Evolutionary conservation across 1,284 basidiomycete species (phyloP).

Genomic region (Moniliophthora roreri): DNA sequence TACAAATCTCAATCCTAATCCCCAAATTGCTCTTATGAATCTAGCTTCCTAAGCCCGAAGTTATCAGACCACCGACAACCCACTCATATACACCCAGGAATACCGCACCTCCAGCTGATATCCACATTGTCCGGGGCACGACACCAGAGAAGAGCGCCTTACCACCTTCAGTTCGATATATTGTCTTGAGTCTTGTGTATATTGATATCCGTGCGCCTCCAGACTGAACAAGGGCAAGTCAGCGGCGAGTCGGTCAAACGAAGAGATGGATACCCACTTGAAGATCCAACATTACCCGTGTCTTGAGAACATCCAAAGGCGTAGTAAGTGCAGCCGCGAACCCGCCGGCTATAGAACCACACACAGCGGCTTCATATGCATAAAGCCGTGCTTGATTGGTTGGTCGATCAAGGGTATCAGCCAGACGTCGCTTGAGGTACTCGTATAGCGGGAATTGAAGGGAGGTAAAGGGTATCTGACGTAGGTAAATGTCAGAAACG

Average conservation of each 20-base stretch:
- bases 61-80: constrained; percentile 36
- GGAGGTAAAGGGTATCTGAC: constrained; percentile 94
- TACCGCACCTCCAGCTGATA: constrained; percentile 94
- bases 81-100: constrained; percentile 95
- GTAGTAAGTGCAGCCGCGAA: constrained; percentile 91
- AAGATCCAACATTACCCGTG: constrained; percentile 93
- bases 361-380: constrained; percentile 86
- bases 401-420: constrained; percentile 48
- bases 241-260: background rate
- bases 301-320: constrained; percentile 96
- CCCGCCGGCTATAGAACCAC: constrained; percentile 91
- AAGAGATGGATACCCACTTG: constrained; percentile 46
- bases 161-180: constrained; percentile 75
- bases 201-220: constrained; percentile 39
- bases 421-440: constrained; percentile 71
- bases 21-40: too few species aligned
- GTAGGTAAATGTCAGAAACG: constrained; percentile 5
- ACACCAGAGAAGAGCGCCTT: constrained; percentile 85
- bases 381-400: constrained; percentile 44
- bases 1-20: too few species aligned
- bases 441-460: constrained; percentile 98
- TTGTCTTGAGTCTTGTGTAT: constrained; percentile 54
- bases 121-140: constrained; percentile 92
- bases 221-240: background rate
- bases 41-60: constrained; percentile 3